Percentiles rank a stretch among this genome's conserved stretches.
These are phyloP conservation scores for Xerocomus minutiporus DNA, from an alignment of 1,284 basidiomycete species.

Conservation along the genomic window DNA sequence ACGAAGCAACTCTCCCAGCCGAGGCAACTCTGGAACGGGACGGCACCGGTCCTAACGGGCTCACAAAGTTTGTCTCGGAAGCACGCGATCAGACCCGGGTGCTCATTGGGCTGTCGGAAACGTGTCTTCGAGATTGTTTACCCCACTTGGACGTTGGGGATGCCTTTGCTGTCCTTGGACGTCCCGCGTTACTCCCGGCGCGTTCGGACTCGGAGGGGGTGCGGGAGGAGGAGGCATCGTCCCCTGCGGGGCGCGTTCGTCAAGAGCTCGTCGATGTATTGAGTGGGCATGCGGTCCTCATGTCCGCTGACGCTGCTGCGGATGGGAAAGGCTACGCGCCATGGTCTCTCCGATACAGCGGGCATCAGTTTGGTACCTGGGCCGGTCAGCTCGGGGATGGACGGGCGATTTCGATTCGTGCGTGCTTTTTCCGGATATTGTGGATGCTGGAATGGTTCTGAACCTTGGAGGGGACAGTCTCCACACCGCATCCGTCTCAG, in stretches of 20 bases:
- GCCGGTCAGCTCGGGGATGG: conserved; percentile 98
- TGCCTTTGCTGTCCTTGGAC: conserved; percentile 59
- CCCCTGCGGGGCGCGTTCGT: conserved; percentile 44
- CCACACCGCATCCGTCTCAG: conserved; percentile 64
- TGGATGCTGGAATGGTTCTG: conserved; percentile 1
- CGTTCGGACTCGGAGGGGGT: conserved; percentile 29
- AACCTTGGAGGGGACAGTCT: conserved; percentile 44
- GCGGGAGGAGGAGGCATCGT: conserved; percentile 17
- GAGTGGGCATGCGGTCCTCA: conserved; percentile 72
- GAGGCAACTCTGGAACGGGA: not conserved
- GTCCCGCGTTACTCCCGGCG: conserved; percentile 43
- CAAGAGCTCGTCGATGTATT: conserved; percentile 77
- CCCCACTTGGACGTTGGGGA: conserved; percentile 88
- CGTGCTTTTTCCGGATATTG: conserved; percentile 25
- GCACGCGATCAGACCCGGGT: conserved; percentile 56
- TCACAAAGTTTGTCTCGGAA: conserved; percentile 45
- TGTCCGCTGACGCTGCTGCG: conserved; percentile 41
- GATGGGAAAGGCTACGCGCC: conserved; percentile 63
- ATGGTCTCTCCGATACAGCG: conserved; percentile 85
- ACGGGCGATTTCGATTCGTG: conserved; percentile 82
- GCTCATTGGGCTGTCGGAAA: conserved; percentile 68
- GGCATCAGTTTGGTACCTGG: conserved; percentile 91
- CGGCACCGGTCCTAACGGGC: conserved; percentile 18
- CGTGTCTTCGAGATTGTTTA: conserved; percentile 68
- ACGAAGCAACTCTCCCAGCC: conserved; percentile 50